Conservation (phyloP, 805 yeast genomes). For the Saturnispora halmiae region DNA sequence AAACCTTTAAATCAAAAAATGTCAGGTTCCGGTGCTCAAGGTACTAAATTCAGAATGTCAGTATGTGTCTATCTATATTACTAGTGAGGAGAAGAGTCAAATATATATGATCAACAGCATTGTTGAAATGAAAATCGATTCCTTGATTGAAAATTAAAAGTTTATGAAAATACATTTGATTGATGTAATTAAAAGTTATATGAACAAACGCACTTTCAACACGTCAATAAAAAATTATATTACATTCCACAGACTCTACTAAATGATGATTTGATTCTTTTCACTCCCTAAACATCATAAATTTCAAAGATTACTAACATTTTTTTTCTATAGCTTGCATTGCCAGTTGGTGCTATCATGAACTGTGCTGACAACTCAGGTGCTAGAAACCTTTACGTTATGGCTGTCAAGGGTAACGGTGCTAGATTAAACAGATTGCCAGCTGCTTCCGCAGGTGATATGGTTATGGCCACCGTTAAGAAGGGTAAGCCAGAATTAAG, state of each 20-base stretch:
- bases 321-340: slow-evolving; percentile 70
- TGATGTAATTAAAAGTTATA: too few relatives aligned
- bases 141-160: too few relatives aligned
- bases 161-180: too few relatives aligned
- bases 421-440: slow-evolving; percentile 99
- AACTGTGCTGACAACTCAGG: slow-evolving; percentile 99
- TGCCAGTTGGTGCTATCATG: slow-evolving; percentile 99
- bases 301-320: slow-evolving; percentile 13
- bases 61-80: too few relatives aligned
- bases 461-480: slow-evolving; percentile 99
- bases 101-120: too few relatives aligned
- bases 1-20: slow-evolving; percentile 34
- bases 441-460: slow-evolving; percentile 99
- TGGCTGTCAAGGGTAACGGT: slow-evolving; percentile 99
- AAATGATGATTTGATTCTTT: too few relatives aligned
- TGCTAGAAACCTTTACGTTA: slow-evolving; percentile 98
- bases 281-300: neutral
- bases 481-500: slow-evolving; percentile 99
- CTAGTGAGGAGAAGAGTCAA: too few relatives aligned
- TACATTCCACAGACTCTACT: too few relatives aligned
- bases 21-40: slow-evolving; percentile 95
- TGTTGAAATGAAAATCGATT: too few relatives aligned
- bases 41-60: slow-evolving; percentile 99
- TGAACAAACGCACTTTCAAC: too few relatives aligned
- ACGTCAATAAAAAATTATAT: too few relatives aligned